Percentiles rank a stretch among this genome's conserved stretches.
These are phyloP conservation scores for Penicillium sp. DNA, from an alignment of 2,329 filamentous ascomycete species.

Conservation along the genomic window DNA sequence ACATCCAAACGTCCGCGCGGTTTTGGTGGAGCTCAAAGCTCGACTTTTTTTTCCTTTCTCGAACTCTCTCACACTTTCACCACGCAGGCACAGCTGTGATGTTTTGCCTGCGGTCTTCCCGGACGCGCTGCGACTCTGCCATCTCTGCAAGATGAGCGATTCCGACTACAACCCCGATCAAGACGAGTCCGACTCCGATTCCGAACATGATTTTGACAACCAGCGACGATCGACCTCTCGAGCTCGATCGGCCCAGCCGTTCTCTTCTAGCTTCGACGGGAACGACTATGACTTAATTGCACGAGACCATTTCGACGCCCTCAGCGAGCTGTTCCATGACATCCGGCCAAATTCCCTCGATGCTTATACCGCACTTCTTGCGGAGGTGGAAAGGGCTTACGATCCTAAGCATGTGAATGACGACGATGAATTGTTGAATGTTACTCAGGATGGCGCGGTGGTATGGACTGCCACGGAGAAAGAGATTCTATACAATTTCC, in stretches of 20 bases:
- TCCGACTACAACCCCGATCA: constrained; percentile 36
- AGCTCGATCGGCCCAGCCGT: background rate
- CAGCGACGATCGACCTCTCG: constrained; percentile 13
- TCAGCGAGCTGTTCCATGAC: background rate
- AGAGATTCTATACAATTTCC: constrained; percentile 66
- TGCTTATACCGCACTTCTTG: constrained; percentile 57
- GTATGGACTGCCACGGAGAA: constrained; percentile 76
- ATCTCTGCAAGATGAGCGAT: constrained; percentile 45
- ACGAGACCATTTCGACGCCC: background rate
- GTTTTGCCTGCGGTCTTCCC: constrained; percentile 20
- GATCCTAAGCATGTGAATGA: constrained; percentile 9
- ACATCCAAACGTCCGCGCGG: background rate
- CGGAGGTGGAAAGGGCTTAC: constrained; percentile 57
- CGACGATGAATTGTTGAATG: constrained; percentile 30
- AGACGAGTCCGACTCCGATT: constrained; percentile 30
- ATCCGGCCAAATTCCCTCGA: constrained; percentile 52
- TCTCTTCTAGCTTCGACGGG: background rate
- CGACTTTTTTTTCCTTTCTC: constrained; percentile 6
- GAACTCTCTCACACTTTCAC: constrained; percentile 5
- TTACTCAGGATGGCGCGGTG: constrained; percentile 69
- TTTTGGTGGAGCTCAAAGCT: constrained; percentile 15
- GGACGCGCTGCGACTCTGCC: constrained; percentile 37
- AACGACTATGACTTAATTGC: background rate
- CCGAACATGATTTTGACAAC: too few species aligned
- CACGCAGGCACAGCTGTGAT: constrained; percentile 29